Evolutionary conservation across 495 filamentous ascomycete species (phyloP), one percentile per base, ranked within the genome.

Genomic region (Neurospora sp.): DNA sequence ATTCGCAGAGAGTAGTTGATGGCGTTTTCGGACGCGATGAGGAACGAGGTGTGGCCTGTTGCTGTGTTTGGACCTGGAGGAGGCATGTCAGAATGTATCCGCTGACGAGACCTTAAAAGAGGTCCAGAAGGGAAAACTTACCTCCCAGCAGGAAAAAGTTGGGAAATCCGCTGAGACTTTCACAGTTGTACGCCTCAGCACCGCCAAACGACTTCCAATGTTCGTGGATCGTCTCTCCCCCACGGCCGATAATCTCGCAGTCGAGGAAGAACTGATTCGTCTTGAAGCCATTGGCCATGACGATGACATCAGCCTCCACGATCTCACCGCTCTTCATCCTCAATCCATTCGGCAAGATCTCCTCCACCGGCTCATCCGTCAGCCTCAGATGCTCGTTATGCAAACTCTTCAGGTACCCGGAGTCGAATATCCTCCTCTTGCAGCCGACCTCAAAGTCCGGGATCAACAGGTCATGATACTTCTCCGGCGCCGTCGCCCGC

Each of bases 341-440:
- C 38, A 86, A 76, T 1, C 83, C 84, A 1, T 76, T 71, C 35
- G 81, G 80, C 14, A 78, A 70, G 10, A 87, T 76, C 71, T 83
- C 77, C 8, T 79, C 69, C 27, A 82, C 82, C 1, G 74, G 76
- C 72, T 83, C 80, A 10, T 77, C 39, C 0, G 81, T 76, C 62
- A 85, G 76, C 6, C 77, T 78, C 9, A 86, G 35, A 35, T 84
- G 83, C 7, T 74, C 69, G 20, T 39, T 23, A 54, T 83, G 78
- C 39, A 86, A 74, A 35, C 73, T 73, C 41, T 74, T n/a, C 10
- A 81, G 48, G 39, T 81, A 81, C 0, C 75, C 75, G 5, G 77
- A 77, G 74, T 86, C 84, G 69, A 84, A 86, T 38, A 85, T 80
- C 6, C 84, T 76, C 10, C 84, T 74, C 77, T 86, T 86, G 76